Evolutionary conservation across 1,139 yeast genomes (phyloP), one percentile per base, ranked within the genome.

Genomic region (Candida buenavistaensis): DNA sequence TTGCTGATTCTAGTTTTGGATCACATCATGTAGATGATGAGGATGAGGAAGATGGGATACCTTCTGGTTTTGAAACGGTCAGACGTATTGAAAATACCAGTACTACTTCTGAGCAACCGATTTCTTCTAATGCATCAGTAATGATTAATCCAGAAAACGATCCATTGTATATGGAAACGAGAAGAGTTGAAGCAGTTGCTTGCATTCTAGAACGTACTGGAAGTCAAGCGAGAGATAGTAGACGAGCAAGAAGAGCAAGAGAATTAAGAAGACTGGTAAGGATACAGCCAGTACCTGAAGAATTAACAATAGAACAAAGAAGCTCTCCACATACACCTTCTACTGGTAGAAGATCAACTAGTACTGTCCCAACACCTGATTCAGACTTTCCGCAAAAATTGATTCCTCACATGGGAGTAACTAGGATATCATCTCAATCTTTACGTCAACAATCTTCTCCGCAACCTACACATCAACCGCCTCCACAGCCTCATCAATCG

Each of bases 201-300:
- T 33, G 43, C 19, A 42, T 38, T n/a, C 38, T 42, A 23, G 44
- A 42, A 27, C 22, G 43, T 23, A 36, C 44, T 3, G 42, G 40
- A 14, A 38, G 43, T 30, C 32, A 21, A 20, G 37, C 44, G 3
- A 30, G 35, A 25, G 29, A 26, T 14, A 37, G 40, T 14, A 30
- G 43, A 25, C 21, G 45, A 20, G 34, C 35, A 6, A 21, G 32
- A 28, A 28, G 39, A 27, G 33, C 32, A 5, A 15, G 30, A 22
- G 37, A 39, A 14, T 26, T 35, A 23, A 27, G 40, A 19, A 28
- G 26, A n/a, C 17, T 22, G 24, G 24, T 12, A n/a, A 22, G 24
- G 6, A 22, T 22, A n/a, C 24, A 12, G 11, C 19, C 19, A 7
- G 19, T 17, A 17, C 7, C 5, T 6, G 19, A 17, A 17, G 19